Evolutionary conservation across 192 early-diverging fungal species (phyloP), one percentile per base, ranked within the genome.

Genomic region (Coemansia nantahalensis): DNA sequence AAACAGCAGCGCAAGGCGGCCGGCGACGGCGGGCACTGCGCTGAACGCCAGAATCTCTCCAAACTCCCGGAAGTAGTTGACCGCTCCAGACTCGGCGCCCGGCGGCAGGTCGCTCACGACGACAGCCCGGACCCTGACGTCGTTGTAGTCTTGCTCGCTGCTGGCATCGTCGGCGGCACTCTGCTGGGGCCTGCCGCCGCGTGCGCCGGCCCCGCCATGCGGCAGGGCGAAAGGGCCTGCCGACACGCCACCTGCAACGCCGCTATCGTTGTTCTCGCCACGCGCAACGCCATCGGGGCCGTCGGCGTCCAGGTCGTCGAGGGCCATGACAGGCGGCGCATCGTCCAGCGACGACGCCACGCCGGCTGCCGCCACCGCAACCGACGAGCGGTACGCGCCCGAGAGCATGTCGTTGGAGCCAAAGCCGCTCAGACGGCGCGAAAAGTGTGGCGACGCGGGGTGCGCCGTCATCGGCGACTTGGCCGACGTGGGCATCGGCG

Each of bases 341-440:
- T 75, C 71, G n/a, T 75, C 71, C 12, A 63, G 64, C 18, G 60
- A 41, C 21, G 56, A 43, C 15, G 54, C 51, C 7, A 52, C 18
- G 1, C 47, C 71, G 11, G 41, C 59, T 9, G 41, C 59, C 22
- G 34, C 42, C 5, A n/a, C n/a, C n/a, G n/a, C n/a, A n/a, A n/a
- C n/a, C 5, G 64, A 48, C 13, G 65, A 62, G 22, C 33, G 57
- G 42, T 76, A 68, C 6, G 72, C 60, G 24, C 55, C 52, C 5
- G 72, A 76, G 11, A 76, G 65, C 72, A 76, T 76, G 37, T 76
- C 72, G 33, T 76, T 76, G 22, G 72, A 76, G 11, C 72, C 72
- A 58, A 76, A 76, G 1, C 72, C 61, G 49, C 72, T 76, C 19
- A 76, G 51, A 7, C 72, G 59, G 21, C 68, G 68, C 18, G 68